These are phyloP conservation scores for Grifola frondosa DNA, from an alignment of 1,284 basidiomycete species.

Conservation along the genomic window DNA sequence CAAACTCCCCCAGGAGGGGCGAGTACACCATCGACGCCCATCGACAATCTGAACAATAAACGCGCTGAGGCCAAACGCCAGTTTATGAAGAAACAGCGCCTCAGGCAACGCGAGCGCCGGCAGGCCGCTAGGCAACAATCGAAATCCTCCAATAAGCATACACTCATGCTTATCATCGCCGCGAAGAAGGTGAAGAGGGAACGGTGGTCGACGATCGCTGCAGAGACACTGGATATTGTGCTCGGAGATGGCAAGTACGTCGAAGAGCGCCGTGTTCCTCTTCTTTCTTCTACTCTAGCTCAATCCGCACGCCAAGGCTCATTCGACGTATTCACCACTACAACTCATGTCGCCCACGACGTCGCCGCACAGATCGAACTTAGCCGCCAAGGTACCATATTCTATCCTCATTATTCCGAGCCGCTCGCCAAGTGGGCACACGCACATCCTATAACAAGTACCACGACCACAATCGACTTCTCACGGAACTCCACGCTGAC, in stretches of 20 bases:
- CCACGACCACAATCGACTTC: slow-evolving; percentile 31
- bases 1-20: slow-evolving; percentile 12
- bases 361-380: slow-evolving; percentile 39
- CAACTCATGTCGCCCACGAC: slow-evolving; percentile 32
- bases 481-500: slow-evolving; percentile 33
- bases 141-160: neutral
- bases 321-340: neutral
- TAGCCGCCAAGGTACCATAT: slow-evolving; percentile 39
- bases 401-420: slow-evolving; percentile 40
- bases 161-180: slow-evolving; percentile 7
- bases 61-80: slow-evolving; percentile 18
- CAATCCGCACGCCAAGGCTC: slow-evolving; percentile 17
- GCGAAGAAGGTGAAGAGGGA: slow-evolving; percentile 22
- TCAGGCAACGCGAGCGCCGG: slow-evolving; percentile 2
- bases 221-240: slow-evolving; percentile 42
- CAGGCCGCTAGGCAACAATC: slow-evolving; percentile 7
- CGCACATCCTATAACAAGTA: slow-evolving; percentile 12
- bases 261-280: slow-evolving; percentile 34
- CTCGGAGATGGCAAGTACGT: slow-evolving; percentile 48
- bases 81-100: slow-evolving; percentile 16
- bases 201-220: slow-evolving; percentile 34
- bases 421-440: slow-evolving; percentile 36
- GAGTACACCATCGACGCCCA: slow-evolving; percentile 17
- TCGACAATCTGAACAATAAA: slow-evolving; percentile 11
- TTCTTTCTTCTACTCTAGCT: slow-evolving; percentile 23